A percentile compares a stretch with the other conserved stretches of the same genome.
Evolutionary conservation across 768 basidiomycete genomes (phyloP).

Genomic region (Crucibulum laeve): DNA sequence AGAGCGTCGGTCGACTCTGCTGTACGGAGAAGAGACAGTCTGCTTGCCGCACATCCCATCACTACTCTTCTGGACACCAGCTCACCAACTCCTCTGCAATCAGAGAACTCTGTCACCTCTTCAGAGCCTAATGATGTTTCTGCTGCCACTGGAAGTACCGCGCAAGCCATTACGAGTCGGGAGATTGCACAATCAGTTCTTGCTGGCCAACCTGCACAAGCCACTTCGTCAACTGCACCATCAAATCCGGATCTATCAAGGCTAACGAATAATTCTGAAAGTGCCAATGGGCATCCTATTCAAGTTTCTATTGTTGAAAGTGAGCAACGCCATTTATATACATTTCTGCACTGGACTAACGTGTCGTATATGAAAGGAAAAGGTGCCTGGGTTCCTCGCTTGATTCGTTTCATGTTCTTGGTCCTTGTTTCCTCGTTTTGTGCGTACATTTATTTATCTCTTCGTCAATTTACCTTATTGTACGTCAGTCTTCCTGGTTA

Average conservation of each 20-base stretch:
- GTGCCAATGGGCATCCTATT: slow-evolving; percentile 56
- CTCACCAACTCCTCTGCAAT: too few relatives aligned
- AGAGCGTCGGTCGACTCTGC: slow-evolving; percentile 56
- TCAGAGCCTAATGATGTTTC: too few relatives aligned
- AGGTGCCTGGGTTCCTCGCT: slow-evolving; percentile 59
- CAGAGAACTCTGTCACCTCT: too few relatives aligned
- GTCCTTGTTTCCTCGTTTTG: slow-evolving; percentile 60
- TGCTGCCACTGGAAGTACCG: too few relatives aligned
- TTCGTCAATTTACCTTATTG: neutral
- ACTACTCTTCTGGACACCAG: slow-evolving; percentile 9
- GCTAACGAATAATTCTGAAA: slow-evolving; percentile 35
- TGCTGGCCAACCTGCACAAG: slow-evolving; percentile 21
- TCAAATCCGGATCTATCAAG: slow-evolving; percentile 34
- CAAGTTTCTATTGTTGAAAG: slow-evolving; percentile 82
- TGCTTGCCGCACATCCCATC: slow-evolving; percentile 39
- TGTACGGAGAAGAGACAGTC: slow-evolving; percentile 62
- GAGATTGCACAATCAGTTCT: slow-evolving; percentile 47
- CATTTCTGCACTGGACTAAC: neutral
- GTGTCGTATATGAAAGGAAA: slow-evolving; percentile 40
- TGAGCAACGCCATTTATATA: slow-evolving; percentile 29
- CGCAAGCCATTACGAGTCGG: slow-evolving; percentile 22
- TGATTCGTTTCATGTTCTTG: slow-evolving; percentile 59
- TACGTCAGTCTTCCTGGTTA: slow-evolving; percentile 67
- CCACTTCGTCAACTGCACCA: slow-evolving; percentile 16
- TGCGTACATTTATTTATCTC: slow-evolving; percentile 28